phyloP scores from a whole-genome alignment of 345 rosid genomes.

The Turritis glabra region DNA sequence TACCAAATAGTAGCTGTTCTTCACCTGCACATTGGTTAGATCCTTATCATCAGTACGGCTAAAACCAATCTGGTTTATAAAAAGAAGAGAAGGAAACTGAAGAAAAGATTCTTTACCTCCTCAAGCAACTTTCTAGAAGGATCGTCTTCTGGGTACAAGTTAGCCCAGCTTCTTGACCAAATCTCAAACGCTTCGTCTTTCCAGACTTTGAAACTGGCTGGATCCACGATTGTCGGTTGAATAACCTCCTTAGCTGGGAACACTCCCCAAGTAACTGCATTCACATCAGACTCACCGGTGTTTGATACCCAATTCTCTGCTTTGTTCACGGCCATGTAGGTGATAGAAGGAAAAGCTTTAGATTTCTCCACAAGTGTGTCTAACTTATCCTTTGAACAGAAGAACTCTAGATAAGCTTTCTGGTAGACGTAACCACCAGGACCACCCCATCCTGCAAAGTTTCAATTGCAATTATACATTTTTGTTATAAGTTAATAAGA shows the following conservation, averaged over 20 bases:
- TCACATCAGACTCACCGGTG: slow-evolving; percentile 50
- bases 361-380: slow-evolving; percentile 62
- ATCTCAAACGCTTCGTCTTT: slow-evolving; percentile 98
- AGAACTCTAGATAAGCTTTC: slow-evolving; percentile 94
- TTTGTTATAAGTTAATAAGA: slow-evolving; percentile 4
- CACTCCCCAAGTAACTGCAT: slow-evolving; percentile 97
- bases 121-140: slow-evolving; percentile 63
- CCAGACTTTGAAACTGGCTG: slow-evolving; percentile 91
- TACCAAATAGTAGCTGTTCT: slow-evolving; percentile 74
- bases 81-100: neutral
- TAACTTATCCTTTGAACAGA: slow-evolving; percentile 80
- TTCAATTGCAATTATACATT: neutral
- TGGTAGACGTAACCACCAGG: slow-evolving; percentile 95
- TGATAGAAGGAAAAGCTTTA: slow-evolving; percentile 59
- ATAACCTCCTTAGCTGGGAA: slow-evolving; percentile 88
- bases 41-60: slow-evolving; percentile 14
- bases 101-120: slow-evolving; percentile 54
- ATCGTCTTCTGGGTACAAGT: slow-evolving; percentile 72
- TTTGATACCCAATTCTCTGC: slow-evolving; percentile 67
- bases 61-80: neutral
- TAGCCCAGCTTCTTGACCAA: slow-evolving; percentile 91
- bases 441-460: slow-evolving; percentile 91
- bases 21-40: slow-evolving; percentile 57
- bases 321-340: slow-evolving; percentile 76
- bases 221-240: slow-evolving; percentile 97